Percentiles rank a stretch among this genome's conserved stretches.
phyloP scores from a whole-genome alignment of 495 filamentous ascomycete genomes.

The Podospora pseudopauciseta region DNA sequence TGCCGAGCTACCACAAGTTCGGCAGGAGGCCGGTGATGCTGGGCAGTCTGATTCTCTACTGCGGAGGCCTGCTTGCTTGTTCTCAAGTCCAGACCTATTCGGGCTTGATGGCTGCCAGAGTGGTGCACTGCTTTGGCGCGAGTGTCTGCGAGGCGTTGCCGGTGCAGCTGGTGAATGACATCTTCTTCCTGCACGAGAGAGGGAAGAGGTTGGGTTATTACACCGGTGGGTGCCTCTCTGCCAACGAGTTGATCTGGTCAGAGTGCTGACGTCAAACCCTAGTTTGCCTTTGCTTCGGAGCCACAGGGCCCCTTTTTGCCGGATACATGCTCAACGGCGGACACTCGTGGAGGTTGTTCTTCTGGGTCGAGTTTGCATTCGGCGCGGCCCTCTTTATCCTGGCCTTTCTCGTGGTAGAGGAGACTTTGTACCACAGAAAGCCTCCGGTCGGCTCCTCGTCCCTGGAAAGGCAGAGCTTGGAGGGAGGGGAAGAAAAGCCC shows the following conservation, averaged over 20 bases:
- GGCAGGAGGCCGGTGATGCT: conserved; percentile 59
- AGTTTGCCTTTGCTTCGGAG: conserved; percentile 59
- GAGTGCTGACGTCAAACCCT: not conserved
- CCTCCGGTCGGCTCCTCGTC: not conserved
- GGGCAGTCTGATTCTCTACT: conserved; percentile 49
- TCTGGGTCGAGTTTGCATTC: conserved; percentile 63
- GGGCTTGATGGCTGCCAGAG: conserved; percentile 52
- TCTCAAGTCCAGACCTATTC: conserved; percentile 49
- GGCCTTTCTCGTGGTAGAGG: conserved; percentile 60
- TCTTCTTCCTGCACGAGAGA: conserved; percentile 62
- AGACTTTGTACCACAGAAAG: conserved; percentile 54
- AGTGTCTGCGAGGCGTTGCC: conserved; percentile 61
- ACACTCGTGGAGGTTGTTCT: conserved; percentile 61
- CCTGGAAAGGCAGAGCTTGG: conserved; percentile 15
- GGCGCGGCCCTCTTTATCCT: conserved; percentile 51
- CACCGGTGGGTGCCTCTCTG: conserved; percentile 39
- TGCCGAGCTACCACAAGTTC: conserved; percentile 59
- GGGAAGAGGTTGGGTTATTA: conserved; percentile 58
- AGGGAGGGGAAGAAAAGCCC: conserved; percentile 26
- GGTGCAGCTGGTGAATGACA: conserved; percentile 63
- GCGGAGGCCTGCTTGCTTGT: conserved; percentile 55
- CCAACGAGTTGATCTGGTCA: not conserved
- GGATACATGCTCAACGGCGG: conserved; percentile 63
- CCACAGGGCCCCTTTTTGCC: conserved; percentile 57
- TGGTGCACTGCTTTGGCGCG: conserved; percentile 56